Base-by-base conservation (phyloP, 208 protist genomes). In the Crithidia bombi region DNA sequence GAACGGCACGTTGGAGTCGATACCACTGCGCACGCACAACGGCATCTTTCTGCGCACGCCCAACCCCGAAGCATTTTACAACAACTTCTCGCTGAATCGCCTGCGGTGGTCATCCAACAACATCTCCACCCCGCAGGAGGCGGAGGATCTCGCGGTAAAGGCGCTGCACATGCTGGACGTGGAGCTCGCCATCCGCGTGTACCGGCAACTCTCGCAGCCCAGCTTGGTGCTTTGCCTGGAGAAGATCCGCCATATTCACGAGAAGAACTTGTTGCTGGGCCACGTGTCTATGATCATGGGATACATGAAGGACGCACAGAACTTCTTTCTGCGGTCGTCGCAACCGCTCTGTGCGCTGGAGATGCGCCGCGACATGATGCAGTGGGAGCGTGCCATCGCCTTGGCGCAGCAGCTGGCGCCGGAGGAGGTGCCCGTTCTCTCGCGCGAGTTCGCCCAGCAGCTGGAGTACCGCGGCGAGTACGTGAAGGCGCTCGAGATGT, bases 361-460 rank as follows among this genome's bases (percentile, higher is more conserved):
- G 74, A 99, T 99, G 98, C 91, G 97, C 19, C 89, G 96, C 17
- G 96, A 99, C 75, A 84, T 99, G 59, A 96, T 98, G 92, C 96
- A 99, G 78, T 99, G 97, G 96, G 96, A 99, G 61, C 85, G 90
- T 21, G 97, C 98, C 7, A 85, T 99, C 36, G 51, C 83, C 6
- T 83, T 99, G 21, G 97, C 98, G 3, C 75, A 94, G 68, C 90
- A 91, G 43, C 78, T 98, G n/a, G 94, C 92, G 11, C 93, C 91
- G 14, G 82, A 90, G 12, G 81, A 95, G 75, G 73, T 98, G 26
- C 96, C 98, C 9, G 50, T 89, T 41, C 89, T 99, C 43, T 98
- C 92, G 3, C 84, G 83, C 58, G 95, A 99, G 70, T 98, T 97
- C 63, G 98, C 96, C 3, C 85, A 96, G 73, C 97, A 98, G 76